These are phyloP conservation scores for Evansstolkia leycettana DNA, from an alignment of 495 filamentous ascomycete species.

Conservation along the genomic window DNA sequence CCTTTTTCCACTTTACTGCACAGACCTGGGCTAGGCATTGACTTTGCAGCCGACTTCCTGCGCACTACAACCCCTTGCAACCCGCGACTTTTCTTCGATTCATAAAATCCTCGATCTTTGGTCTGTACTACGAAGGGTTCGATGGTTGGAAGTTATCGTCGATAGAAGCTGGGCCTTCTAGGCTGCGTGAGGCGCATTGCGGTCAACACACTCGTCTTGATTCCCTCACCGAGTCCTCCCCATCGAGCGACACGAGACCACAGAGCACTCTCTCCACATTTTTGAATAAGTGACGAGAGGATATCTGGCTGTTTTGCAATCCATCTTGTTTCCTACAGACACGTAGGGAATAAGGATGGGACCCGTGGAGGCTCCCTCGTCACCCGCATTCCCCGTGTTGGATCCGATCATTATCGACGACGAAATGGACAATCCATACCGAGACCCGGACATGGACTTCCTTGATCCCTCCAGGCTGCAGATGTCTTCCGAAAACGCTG, in stretches of 20 bases:
- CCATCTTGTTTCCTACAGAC: conserved; percentile 1
- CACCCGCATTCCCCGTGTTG: conserved; percentile 27
- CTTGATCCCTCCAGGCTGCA: conserved; percentile 25
- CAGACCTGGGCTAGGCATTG: too few relatives aligned
- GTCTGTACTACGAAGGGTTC: too few relatives aligned
- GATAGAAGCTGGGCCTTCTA: conserved; percentile 1
- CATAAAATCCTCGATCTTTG: too few relatives aligned
- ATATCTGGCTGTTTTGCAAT: not conserved
- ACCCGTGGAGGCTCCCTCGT: conserved; percentile 25
- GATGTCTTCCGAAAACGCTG: conserved; percentile 24
- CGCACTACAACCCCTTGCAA: too few relatives aligned
- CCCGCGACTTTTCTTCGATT: too few relatives aligned
- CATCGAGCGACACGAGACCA: conserved; percentile 4
- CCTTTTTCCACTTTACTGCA: too few relatives aligned
- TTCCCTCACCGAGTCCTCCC: not conserved
- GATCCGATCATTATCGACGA: conserved; percentile 36
- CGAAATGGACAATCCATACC: conserved; percentile 33
- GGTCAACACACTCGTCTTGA: not conserved
- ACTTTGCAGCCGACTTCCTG: too few relatives aligned
- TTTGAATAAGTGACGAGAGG: not conserved
- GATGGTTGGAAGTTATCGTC: not conserved
- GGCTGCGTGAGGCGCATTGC: not conserved
- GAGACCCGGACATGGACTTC: conserved; percentile 31
- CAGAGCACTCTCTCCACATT: not conserved
- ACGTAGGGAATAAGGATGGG: conserved; percentile 22